Evolutionary conservation across 169 alveolate genomes (phyloP).

Genomic region (Eimeria acervulina): DNA sequence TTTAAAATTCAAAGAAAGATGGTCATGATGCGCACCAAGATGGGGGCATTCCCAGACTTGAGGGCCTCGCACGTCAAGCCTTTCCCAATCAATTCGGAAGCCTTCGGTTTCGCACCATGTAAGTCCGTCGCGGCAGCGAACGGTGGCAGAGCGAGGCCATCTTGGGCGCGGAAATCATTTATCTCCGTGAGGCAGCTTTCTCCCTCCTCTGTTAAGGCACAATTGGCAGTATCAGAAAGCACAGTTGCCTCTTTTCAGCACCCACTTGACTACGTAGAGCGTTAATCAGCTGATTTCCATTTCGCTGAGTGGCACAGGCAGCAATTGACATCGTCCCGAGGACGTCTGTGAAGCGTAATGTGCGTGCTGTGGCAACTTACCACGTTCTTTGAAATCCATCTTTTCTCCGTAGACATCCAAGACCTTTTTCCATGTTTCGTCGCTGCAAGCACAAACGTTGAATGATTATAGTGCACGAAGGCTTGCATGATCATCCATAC

Average conservation of each 20-base stretch:
- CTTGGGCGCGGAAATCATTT: conserved; percentile 52
- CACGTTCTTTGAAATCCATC: background rate
- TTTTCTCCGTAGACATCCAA: background rate
- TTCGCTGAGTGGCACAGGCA: no score
- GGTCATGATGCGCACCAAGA: background rate
- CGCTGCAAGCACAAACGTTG: no score
- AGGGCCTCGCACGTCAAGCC: conserved; percentile 19
- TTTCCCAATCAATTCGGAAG: background rate
- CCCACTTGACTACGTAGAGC: no score
- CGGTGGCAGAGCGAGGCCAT: background rate
- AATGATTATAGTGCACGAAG: no score
- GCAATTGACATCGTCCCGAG: no score
- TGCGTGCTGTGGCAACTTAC: background rate
- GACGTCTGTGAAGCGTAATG: background rate
- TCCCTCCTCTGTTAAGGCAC: background rate
- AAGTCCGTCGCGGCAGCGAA: background rate
- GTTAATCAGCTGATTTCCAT: no score
- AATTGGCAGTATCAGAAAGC: background rate
- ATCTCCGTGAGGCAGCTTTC: conserved; percentile 41
- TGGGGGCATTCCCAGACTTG: background rate
- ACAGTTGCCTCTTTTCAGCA: background rate
- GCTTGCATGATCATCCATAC: no score
- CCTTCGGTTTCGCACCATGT: background rate
- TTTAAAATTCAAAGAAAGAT: background rate
- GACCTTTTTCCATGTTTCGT: background rate